Evolutionary conservation across 495 filamentous ascomycete genomes (phyloP), one percentile per base, ranked within the genome.

Genomic region (Tuber umbilicatum): DNA sequence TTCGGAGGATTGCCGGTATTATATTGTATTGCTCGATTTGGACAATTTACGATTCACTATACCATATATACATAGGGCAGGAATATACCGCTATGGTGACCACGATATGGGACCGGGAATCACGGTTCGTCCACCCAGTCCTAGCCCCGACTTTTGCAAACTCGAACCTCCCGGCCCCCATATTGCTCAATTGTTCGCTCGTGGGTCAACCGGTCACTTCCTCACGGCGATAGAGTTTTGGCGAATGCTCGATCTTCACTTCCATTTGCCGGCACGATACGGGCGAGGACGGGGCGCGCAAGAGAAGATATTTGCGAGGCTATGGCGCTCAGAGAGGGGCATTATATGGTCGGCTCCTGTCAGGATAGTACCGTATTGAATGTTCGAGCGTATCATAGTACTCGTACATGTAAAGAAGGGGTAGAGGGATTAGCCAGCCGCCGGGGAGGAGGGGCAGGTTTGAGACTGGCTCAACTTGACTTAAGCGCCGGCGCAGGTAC

Each of bases 401-500:
- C 39, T 40, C 9, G 39, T 40, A 40, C 14, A 42, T 42, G 16
- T 0, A 50, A n/a, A 45, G 17, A 19, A 45, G 43, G 21, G 21
- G 47, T n/a, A n/a, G 47, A 50, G 2, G n/a, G 7, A 21, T 50
- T 60, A 14, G n/a, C 50, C 55, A 35, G 3, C 55, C 27, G 27
- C 55, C 4, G 27, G 55, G 19, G 55, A 27, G n/a, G 55, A 35
- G 14, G 50, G 50, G 10, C 0, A 21, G n/a, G 9, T 60, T 27
- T 60, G 50, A 31, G 50, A 10, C n/a, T 60, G 10, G 9, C n/a
- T 60, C n/a, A 23, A 12, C 50, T 60, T n/a, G 6, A 35, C 55
- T 35, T 64, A 64, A 64, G 55, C 55, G 55, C 55, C 55, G 55
- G 55, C 27, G 55, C 55, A 64, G 55, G 55, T 64, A 64, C 55